phyloP scores from a whole-genome alignment of 164 flowering plant species.

The Cinnamomum chago region DNA sequence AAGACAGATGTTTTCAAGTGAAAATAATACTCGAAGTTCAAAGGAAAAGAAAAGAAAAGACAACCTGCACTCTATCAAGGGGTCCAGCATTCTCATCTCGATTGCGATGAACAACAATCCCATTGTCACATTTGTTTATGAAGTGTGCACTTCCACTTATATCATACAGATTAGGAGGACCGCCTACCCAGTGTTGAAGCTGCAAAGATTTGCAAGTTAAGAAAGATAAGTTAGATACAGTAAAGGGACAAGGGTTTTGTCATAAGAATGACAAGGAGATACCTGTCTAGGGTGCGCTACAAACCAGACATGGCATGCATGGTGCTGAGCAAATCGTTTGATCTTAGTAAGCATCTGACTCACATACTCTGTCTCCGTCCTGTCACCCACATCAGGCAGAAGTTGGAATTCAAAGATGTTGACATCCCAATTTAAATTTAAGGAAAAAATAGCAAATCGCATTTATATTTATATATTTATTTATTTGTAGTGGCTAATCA shows the following conservation, averaged over 20 bases:
- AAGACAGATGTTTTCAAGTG: neutral
- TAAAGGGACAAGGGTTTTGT: neutral
- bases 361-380: slow-evolving; percentile 98
- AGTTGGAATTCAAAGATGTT: too few species aligned
- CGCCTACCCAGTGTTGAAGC: slow-evolving; percentile 87
- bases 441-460: too few species aligned
- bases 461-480: too few species aligned
- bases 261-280: slow-evolving; percentile 1
- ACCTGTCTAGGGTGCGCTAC: slow-evolving; percentile 99
- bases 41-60: slow-evolving; percentile 1
- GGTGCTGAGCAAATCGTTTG: slow-evolving; percentile 94
- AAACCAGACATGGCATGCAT: slow-evolving; percentile 98
- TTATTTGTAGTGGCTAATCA: neutral
- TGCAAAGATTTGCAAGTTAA: slow-evolving; percentile 23
- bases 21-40: neutral
- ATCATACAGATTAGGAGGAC: slow-evolving; percentile 87
- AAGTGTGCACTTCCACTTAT: slow-evolving; percentile 99
- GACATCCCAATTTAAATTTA: too few species aligned
- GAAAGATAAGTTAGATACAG: neutral
- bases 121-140: slow-evolving; percentile 98
- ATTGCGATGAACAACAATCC: slow-evolving; percentile 93
- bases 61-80: slow-evolving; percentile 75
- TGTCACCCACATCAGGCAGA: slow-evolving; percentile 22
- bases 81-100: slow-evolving; percentile 77
- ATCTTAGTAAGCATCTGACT: slow-evolving; percentile 92